Evolutionary conservation across 75 land plant species (phyloP).

Genomic region (Picea glauca): DNA sequence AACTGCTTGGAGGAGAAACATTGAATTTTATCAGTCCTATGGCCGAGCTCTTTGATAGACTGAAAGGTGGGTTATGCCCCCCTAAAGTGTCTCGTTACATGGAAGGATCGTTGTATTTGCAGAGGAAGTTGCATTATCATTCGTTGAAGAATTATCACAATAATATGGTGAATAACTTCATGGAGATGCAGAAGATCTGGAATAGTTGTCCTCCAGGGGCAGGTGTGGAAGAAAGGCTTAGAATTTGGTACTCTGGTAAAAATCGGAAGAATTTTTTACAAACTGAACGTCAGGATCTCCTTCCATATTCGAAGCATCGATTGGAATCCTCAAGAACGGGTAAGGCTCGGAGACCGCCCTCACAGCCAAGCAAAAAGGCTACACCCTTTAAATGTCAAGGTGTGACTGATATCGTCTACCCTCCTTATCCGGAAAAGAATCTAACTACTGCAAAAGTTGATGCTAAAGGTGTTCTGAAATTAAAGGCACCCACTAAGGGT

Average conservation of each 20-base stretch:
- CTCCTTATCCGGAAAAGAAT: not conserved
- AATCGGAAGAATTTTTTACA: conserved; percentile 2
- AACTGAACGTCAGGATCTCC: conserved; percentile 9
- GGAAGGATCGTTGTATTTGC: conserved; percentile 15
- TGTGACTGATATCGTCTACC: not conserved
- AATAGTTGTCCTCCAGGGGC: conserved; percentile 12
- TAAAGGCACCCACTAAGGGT: conserved; percentile 1
- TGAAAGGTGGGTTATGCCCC: conserved; percentile 33
- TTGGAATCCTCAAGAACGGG: conserved; percentile 9
- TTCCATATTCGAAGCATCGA: conserved; percentile 15
- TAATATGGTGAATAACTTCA: conserved; percentile 22
- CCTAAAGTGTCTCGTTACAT: conserved; percentile 15
- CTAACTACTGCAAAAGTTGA: not conserved
- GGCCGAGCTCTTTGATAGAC: conserved; percentile 14
- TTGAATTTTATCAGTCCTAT: conserved; percentile 34
- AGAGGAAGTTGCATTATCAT: conserved; percentile 25
- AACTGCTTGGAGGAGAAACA: conserved; percentile 22
- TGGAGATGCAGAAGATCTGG: conserved; percentile 36
- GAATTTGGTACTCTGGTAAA: conserved; percentile 17
- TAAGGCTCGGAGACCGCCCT: not conserved
- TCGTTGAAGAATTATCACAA: conserved; percentile 29
- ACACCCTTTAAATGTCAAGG: not conserved
- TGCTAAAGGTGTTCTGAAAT: conserved; percentile 11
- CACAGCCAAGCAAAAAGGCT: not conserved
- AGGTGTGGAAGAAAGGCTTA: conserved; percentile 21